These are phyloP conservation scores for Rusavskia elegans DNA, from an alignment of 495 filamentous ascomycete genomes.

Conservation along the genomic window DNA sequence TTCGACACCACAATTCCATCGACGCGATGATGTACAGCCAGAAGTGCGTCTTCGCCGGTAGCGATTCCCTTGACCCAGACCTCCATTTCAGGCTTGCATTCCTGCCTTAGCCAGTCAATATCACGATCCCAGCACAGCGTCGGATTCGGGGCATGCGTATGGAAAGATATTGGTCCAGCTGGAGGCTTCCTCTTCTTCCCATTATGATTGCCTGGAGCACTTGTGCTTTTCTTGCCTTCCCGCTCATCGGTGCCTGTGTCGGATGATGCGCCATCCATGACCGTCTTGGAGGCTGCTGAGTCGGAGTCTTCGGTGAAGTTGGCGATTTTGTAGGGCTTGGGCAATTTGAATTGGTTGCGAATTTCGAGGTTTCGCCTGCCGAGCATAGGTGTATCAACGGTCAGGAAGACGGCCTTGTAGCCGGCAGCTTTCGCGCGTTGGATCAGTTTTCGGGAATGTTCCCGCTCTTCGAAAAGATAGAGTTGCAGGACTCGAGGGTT, in stretches of 20 bases:
- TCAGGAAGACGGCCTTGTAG: constrained; percentile 21
- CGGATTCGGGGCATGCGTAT: constrained; percentile 20
- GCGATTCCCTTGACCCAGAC: constrained; percentile 19
- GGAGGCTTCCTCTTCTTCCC: constrained; percentile 14
- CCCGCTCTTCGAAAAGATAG: constrained; percentile 26
- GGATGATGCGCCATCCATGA: constrained; percentile 11
- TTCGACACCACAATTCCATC: constrained; percentile 28
- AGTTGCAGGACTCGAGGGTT: constrained; percentile 32
- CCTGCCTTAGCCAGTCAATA: constrained; percentile 18
- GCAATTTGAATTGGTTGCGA: constrained; percentile 27
- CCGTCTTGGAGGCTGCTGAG: constrained; percentile 7
- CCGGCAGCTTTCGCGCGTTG: constrained; percentile 25
- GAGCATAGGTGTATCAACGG: constrained; percentile 21
- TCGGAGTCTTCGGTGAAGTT: constrained; percentile 17
- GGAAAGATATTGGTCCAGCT: constrained; percentile 19
- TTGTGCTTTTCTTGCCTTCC: constrained; percentile 3
- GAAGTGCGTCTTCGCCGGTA: constrained; percentile 23
- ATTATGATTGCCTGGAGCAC: constrained; percentile 13
- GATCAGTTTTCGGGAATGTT: constrained; percentile 25
- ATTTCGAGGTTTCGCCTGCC: constrained; percentile 26
- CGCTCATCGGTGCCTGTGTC: background rate
- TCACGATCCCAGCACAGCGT: constrained; percentile 22
- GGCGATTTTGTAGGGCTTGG: constrained; percentile 18
- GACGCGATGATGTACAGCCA: constrained; percentile 18
- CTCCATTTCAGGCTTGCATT: constrained; percentile 19